Percentiles rank a stretch among this genome's conserved stretches.
phyloP scores from a whole-genome alignment of 768 basidiomycete species.

The Leccinum broughii region DNA sequence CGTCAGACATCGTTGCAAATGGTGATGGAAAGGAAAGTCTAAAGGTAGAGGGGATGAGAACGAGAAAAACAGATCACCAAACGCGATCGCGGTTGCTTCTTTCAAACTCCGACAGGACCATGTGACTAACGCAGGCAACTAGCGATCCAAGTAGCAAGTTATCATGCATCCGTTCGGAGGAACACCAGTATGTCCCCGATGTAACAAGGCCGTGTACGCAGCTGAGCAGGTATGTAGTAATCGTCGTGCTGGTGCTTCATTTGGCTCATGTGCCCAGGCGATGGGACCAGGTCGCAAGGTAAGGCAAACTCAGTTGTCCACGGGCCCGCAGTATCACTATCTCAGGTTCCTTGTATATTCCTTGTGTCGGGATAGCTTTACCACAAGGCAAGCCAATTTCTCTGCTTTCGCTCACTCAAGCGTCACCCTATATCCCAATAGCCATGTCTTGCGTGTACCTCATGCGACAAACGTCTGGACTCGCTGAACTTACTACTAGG shows the following conservation, averaged over 20 bases:
- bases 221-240: conserved; percentile 70
- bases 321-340: conserved; percentile 1
- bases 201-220: conserved; percentile 69
- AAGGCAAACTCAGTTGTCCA: conserved; percentile 23
- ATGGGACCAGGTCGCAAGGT: conserved; percentile 91
- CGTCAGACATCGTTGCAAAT: conserved; percentile 74
- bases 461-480: conserved; percentile 77
- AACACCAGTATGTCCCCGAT: conserved; percentile 68
- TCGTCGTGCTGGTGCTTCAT: neutral
- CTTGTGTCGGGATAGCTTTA: conserved; percentile 53
- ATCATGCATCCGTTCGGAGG: conserved; percentile 58
- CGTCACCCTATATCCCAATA: conserved; percentile 26
- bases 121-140: too few species aligned
- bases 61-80: conserved; percentile 24
- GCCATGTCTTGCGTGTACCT: conserved; percentile 81
- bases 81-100: conserved; percentile 29
- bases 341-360: neutral
- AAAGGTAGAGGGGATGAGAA: conserved; percentile 20
- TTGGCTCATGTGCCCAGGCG: conserved; percentile 42
- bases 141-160: too few species aligned
- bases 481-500: conserved; percentile 74
- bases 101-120: conserved; percentile 42
- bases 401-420: conserved; percentile 4
- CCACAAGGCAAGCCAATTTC: conserved; percentile 59
- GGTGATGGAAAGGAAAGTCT: conserved; percentile 20